Evolutionary conservation across 2,329 filamentous ascomycete genomes (phyloP).

Genomic region (Camillea tinctor): DNA sequence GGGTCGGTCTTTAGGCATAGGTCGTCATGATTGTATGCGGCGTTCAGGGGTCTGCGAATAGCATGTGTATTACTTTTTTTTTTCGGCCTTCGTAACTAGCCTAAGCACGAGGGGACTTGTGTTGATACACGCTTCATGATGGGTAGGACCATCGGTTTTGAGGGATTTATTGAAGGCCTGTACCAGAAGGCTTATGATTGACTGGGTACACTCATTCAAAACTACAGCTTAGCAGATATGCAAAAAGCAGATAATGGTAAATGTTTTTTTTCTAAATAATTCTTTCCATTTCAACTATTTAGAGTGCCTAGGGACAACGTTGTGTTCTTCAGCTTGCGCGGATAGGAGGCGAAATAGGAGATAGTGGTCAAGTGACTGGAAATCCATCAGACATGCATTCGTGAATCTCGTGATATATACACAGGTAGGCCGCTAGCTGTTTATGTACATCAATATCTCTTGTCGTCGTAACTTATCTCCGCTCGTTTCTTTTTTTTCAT

Average conservation of each 20-base stretch:
- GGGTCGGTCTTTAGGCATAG: slow-evolving; percentile 12
- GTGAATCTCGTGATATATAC: neutral
- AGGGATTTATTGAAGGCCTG: neutral
- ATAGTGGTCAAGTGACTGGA: neutral
- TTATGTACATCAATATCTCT: too few species aligned
- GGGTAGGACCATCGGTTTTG: neutral
- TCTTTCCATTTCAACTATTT: neutral
- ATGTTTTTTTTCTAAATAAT: neutral
- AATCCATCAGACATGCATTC: neutral
- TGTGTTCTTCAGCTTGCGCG: neutral
- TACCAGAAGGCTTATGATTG: neutral
- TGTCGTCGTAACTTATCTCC: too few species aligned
- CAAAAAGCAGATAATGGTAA: neutral
- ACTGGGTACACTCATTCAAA: neutral
- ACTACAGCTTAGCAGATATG: neutral
- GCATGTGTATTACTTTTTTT: neutral
- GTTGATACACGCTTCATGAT: neutral
- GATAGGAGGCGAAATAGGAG: neutral
- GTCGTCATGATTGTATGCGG: slow-evolving; percentile 15
- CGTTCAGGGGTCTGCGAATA: slow-evolving; percentile 3
- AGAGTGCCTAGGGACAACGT: neutral
- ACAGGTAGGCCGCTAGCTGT: neutral
- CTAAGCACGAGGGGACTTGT: neutral
- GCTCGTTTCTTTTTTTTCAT: neutral
- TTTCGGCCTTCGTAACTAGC: neutral